Evolutionary conservation across 1,284 basidiomycete species (phyloP), one percentile per base, ranked within the genome.

Genomic region (Microbotryomycetes sp.): DNA sequence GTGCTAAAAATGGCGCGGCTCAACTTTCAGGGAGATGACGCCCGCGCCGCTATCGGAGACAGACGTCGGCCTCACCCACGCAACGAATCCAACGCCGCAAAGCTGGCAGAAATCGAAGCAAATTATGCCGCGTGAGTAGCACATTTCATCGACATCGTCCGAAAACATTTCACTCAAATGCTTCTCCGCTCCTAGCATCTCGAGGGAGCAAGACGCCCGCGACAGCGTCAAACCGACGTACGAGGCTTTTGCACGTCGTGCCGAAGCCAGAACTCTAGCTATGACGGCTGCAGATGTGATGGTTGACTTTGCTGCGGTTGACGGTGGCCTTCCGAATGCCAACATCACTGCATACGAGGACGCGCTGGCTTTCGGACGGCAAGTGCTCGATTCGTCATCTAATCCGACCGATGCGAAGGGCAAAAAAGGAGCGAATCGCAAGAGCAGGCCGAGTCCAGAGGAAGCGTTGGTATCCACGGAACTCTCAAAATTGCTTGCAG

Each of bases 41-140:
- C 53, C 7, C 13, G 16, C 23, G 13, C 4, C 21, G 49, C 30
- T 2, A 23, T 18, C 2, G 3, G 46, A 59, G 45, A 49, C 4
- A 21, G 30, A 1, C 31, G 65, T 7, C 64, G 61, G 23, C 64
- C 61, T 4, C 66, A 68, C 48, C 66, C 66, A 31, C 64, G 62
- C 21, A 68, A 68, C 59, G 55, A 55, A 21, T 45, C 46, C 45
- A 68, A 68, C 45, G 49, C 56, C 5, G 50, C 55, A 2, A 59
- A 61, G 45, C 54, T 60, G 50, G 13, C 28, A 3, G 64, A 65
- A 51, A 53, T 65, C 13, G 50, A 60, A 24, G 59, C 31, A 5
- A 54, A 54, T 16, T 65, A 59, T 45, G 61, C 55, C 5, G 52
- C 64, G 66, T 67, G 4, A n/a, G 63, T 63, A 16, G 3, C 4